These are phyloP conservation scores for Lasiodiplodia sp. DNA, from an alignment of 2,329 filamentous ascomycete genomes.

Conservation along the genomic window DNA sequence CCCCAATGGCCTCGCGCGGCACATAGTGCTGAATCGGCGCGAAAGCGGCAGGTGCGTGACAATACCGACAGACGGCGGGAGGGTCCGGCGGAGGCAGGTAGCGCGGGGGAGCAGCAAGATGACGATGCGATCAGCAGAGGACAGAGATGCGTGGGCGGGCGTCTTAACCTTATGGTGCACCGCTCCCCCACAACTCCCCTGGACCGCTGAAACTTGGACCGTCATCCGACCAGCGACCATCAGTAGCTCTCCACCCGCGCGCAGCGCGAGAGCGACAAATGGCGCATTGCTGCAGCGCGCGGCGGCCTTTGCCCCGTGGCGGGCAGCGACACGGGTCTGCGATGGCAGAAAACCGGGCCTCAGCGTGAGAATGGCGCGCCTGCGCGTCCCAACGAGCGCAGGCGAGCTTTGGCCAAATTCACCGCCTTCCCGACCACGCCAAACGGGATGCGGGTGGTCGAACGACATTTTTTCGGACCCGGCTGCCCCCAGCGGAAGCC, in stretches of 20 bases:
- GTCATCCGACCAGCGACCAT: constrained; percentile 8
- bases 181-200: constrained; percentile 10
- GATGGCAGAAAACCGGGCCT: constrained; percentile 23
- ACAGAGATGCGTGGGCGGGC: constrained; percentile 31
- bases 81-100: constrained; percentile 39
- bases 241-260: constrained; percentile 3
- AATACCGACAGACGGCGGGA: neutral
- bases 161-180: constrained; percentile 8
- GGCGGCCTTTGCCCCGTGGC: constrained; percentile 21
- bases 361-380: constrained; percentile 1
- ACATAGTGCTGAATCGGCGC: neutral
- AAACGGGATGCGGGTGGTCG: constrained; percentile 3
- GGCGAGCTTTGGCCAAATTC: constrained; percentile 1
- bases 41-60: neutral
- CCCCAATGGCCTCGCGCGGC: constrained; percentile 19
- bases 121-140: constrained; percentile 35
- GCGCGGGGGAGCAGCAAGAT: constrained; percentile 42
- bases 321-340: neutral
- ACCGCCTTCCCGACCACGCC: constrained; percentile 24
- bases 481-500: neutral
- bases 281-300: constrained; percentile 10
- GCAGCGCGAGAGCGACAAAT: constrained; percentile 12
- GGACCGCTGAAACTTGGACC: constrained; percentile 12
- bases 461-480: constrained; percentile 11
- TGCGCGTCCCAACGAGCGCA: neutral